Conservation (phyloP, 345 rosid species). For the Pistacia vera region DNA sequence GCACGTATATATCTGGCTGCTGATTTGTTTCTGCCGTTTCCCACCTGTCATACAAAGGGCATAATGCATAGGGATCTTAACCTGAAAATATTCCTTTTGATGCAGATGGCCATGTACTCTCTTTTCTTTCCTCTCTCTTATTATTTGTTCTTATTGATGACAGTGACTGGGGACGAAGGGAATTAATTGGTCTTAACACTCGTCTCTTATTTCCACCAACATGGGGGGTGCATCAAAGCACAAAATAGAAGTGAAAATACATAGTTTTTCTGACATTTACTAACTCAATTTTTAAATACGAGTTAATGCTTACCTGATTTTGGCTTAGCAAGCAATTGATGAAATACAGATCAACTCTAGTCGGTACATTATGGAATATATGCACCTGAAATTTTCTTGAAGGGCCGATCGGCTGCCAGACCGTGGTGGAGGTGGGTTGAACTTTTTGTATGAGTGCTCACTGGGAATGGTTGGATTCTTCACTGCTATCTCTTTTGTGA, state of each 20-base stretch:
- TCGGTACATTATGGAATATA: slow-evolving; percentile 93
- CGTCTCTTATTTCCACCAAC: neutral
- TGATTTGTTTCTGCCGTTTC: slow-evolving; percentile 87
- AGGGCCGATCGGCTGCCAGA: slow-evolving; percentile 94
- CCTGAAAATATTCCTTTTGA: slow-evolving; percentile 93
- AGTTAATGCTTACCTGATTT: slow-evolving; percentile 90
- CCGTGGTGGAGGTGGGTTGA: slow-evolving; percentile 99
- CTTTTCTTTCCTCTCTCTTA: slow-evolving; percentile 20
- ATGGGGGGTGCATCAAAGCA: no score
- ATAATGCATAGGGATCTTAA: slow-evolving; percentile 97
- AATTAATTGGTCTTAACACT: neutral
- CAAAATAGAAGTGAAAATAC: neutral
- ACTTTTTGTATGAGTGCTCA: slow-evolving; percentile 88
- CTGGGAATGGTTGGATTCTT: slow-evolving; percentile 64
- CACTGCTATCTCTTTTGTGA: neutral
- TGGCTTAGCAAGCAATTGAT: slow-evolving; percentile 89
- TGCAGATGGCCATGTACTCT: slow-evolving; percentile 80
- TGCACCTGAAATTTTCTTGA: slow-evolving; percentile 96
- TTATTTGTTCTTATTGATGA: neutral
- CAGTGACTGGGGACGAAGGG: neutral
- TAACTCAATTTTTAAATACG: slow-evolving; percentile 13
- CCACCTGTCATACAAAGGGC: slow-evolving; percentile 93
- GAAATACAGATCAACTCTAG: slow-evolving; percentile 89
- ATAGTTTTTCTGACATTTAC: slow-evolving; percentile 14
- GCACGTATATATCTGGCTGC: slow-evolving; percentile 92